Percentiles rank a stretch among this genome's conserved stretches.
Evolutionary conservation across 306 rosid species (phyloP).

Genomic region (Trichosanthes truncata): DNA sequence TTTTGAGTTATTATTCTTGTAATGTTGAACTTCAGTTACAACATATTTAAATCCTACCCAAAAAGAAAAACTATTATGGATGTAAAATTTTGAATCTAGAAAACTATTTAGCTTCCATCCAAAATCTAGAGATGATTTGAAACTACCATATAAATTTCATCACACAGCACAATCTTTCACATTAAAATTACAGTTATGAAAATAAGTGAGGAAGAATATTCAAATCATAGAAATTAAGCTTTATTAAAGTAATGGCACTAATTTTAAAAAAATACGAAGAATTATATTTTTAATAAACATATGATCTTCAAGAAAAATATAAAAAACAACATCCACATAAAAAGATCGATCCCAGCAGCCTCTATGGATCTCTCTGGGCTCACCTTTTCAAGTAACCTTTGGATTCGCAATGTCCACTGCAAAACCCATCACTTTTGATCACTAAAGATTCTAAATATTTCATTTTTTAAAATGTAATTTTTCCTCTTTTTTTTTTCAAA

Average conservation of each 20-base stretch:
- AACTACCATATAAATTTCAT: not conserved
- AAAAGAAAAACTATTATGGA: not conserved
- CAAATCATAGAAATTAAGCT: not conserved
- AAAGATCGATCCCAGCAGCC: constrained; percentile 6
- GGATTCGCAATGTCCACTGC: constrained; percentile 48
- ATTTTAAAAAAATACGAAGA: not conserved
- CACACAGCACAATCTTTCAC: not conserved
- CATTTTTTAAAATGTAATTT: constrained; percentile 21
- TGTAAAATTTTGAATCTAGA: not conserved
- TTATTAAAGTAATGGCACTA: constrained; percentile 4
- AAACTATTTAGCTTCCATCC: not conserved
- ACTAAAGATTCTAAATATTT: constrained; percentile 49
- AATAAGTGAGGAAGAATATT: not conserved
- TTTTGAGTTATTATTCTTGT: too few species aligned
- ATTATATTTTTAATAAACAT: not conserved
- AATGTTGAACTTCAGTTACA: not conserved
- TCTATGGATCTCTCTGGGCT: constrained; percentile 30
- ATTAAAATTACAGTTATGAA: not conserved
- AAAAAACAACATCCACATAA: not conserved
- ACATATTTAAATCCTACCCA: not conserved
- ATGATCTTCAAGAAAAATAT: not conserved
- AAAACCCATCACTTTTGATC: constrained; percentile 50
- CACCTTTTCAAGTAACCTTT: constrained; percentile 65
- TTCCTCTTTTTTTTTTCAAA: not conserved
- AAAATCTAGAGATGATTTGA: not conserved